Conservation (phyloP, 1,139 yeast species). For the Candida gigantensis region DNA sequence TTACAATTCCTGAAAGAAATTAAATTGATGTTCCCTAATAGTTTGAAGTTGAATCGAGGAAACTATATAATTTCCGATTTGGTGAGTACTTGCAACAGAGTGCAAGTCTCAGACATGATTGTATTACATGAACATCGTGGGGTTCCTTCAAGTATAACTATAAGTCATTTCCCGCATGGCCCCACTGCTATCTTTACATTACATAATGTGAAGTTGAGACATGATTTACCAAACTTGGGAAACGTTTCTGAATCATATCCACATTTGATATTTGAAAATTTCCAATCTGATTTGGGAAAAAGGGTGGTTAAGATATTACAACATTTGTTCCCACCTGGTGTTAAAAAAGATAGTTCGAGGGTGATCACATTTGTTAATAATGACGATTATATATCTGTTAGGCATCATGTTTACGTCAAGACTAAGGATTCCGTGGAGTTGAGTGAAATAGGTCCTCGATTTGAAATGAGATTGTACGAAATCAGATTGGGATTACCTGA, state of each 20-base stretch:
- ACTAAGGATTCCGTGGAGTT: constrained; percentile 88
- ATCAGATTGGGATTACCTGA: constrained; percentile 87
- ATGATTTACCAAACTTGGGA: constrained; percentile 84
- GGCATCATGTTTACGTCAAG: constrained; percentile 92
- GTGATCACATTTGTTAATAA: constrained; percentile 89
- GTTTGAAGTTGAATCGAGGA: constrained; percentile 90
- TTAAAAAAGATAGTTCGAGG: constrained; percentile 75
- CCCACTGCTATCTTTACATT: constrained; percentile 94
- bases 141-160: constrained; percentile 90
- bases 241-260: constrained; percentile 92
- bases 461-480: constrained; percentile 92
- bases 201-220: constrained; percentile 92
- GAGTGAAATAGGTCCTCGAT: constrained; percentile 98
- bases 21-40: constrained; percentile 84
- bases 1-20: constrained; percentile 93
- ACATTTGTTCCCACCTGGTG: constrained; percentile 97
- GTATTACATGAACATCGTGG: constrained; percentile 96
- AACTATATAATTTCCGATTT: constrained; percentile 82
- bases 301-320: constrained; percentile 80
- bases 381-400: constrained; percentile 87
- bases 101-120: constrained; percentile 76
- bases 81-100: constrained; percentile 75
- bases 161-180: constrained; percentile 97
- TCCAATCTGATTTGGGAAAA: constrained; percentile 79
- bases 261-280: constrained; percentile 89